Conservation (phyloP, 2,329 filamentous ascomycete genomes). For the Annulohypoxylon truncatum region DNA sequence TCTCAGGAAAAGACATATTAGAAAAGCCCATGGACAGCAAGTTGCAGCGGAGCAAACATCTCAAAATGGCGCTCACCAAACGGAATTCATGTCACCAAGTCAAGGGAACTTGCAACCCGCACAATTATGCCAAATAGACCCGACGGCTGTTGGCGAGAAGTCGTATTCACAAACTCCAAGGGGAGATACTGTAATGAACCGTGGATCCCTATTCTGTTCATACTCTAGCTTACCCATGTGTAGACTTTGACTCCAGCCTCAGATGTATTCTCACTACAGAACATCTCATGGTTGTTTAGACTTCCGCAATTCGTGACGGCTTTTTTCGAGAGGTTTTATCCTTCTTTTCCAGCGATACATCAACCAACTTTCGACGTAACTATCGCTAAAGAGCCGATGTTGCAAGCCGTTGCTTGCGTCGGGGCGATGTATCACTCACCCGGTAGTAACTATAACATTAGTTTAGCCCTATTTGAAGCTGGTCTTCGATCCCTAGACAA, state of each 20-base stretch:
- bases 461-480: slow-evolving; percentile 22
- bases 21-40: slow-evolving; percentile 19
- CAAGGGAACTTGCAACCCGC: not conserved
- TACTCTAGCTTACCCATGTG: not conserved
- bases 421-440: slow-evolving; percentile 24
- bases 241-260: not conserved
- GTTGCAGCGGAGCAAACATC: not conserved
- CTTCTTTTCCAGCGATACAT: slow-evolving; percentile 22
- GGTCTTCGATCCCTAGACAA: slow-evolving; percentile 12
- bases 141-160: not conserved
- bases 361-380: slow-evolving; percentile 19
- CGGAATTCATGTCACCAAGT: not conserved
- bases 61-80: not conserved
- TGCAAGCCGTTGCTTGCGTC: slow-evolving; percentile 26
- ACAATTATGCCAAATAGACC: not conserved
- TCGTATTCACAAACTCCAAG: not conserved
- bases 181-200: not conserved
- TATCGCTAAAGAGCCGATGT: slow-evolving; percentile 14
- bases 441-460: slow-evolving; percentile 17
- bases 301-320: slow-evolving; percentile 23
- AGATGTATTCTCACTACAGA: slow-evolving; percentile 16
- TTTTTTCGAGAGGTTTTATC: slow-evolving; percentile 25
- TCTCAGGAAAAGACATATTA: slow-evolving; percentile 24
- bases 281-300: slow-evolving; percentile 26
- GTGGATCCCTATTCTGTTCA: not conserved